phyloP scores from a whole-genome alignment of 768 basidiomycete genomes.

The Suillus fuscotomentosus region DNA sequence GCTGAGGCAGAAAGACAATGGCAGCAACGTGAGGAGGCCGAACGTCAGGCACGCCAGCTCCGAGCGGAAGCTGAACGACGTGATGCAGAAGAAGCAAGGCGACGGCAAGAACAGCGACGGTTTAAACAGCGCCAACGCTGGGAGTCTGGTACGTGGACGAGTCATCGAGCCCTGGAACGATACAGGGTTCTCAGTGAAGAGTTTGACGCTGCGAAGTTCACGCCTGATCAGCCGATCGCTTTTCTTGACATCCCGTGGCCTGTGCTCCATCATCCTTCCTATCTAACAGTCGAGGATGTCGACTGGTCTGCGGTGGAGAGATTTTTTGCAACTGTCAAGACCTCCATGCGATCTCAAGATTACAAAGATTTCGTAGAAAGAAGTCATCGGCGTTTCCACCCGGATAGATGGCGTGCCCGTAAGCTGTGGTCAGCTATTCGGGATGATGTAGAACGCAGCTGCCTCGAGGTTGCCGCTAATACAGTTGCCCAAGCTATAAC shows the following conservation, averaged over 20 bases:
- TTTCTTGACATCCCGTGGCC: conserved; percentile 78
- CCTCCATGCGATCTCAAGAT: conserved; percentile 56
- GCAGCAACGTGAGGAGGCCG: conserved; percentile 24
- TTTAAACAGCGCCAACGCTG: conserved; percentile 52
- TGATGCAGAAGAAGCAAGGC: conserved; percentile 33
- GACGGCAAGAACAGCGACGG: conserved; percentile 39
- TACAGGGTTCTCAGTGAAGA: conserved; percentile 58
- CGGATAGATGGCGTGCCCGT: conserved; percentile 75
- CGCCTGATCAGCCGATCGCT: conserved; percentile 47
- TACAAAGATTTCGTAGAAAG: conserved; percentile 67
- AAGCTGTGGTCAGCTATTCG: conserved; percentile 56
- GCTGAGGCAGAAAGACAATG: conserved; percentile 30
- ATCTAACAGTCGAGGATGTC: conserved; percentile 60
- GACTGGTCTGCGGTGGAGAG: conserved; percentile 69
- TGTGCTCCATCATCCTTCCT: conserved; percentile 51
- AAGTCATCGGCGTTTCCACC: conserved; percentile 74
- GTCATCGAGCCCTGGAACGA: conserved; percentile 65
- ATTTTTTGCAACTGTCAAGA: conserved; percentile 59
- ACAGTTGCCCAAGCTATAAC: conserved; percentile 75
- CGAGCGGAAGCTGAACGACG: conserved; percentile 29
- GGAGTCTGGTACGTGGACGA: conserved; percentile 62
- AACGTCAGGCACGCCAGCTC: conserved; percentile 20
- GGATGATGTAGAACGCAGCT: conserved; percentile 57
- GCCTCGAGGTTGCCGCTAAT: conserved; percentile 68
- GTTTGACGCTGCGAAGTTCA: conserved; percentile 64